These are phyloP conservation scores for Cordyceps javanica DNA, from an alignment of 2,329 filamentous ascomycete species.

Conservation along the genomic window DNA sequence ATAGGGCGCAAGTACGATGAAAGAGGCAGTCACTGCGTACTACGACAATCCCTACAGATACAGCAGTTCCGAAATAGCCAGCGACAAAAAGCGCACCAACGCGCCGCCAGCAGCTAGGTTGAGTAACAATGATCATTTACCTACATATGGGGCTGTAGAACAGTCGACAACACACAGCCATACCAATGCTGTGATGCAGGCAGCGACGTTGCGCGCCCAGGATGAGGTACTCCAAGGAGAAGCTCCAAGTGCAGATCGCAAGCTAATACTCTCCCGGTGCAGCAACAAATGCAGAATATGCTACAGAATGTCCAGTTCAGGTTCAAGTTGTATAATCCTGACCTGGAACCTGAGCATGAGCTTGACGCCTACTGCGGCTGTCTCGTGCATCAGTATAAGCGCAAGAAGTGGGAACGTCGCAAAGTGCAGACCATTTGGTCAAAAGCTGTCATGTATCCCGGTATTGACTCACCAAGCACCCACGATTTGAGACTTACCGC, in stretches of 20 bases:
- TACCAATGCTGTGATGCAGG: slow-evolving; percentile 33
- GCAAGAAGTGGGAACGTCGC: slow-evolving; percentile 29
- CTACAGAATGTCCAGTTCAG: slow-evolving; percentile 33
- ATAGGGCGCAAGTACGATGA: not conserved
- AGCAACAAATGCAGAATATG: slow-evolving; percentile 38
- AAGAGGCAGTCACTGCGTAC: not conserved
- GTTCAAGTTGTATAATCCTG: slow-evolving; percentile 37
- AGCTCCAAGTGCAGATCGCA: not conserved
- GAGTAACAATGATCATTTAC: not conserved
- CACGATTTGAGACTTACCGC: too few species aligned
- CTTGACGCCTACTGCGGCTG: slow-evolving; percentile 33
- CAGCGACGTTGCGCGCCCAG: slow-evolving; percentile 28
- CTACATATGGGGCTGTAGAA: slow-evolving; percentile 12
- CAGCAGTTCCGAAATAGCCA: not conserved
- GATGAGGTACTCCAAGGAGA: slow-evolving; percentile 27
- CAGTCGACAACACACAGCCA: slow-evolving; percentile 18
- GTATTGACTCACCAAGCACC: not conserved
- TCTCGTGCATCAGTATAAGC: slow-evolving; percentile 32
- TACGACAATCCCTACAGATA: slow-evolving; percentile 1
- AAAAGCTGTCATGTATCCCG: slow-evolving; percentile 41
- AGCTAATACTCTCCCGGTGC: not conserved
- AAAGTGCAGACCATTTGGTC: slow-evolving; percentile 35
- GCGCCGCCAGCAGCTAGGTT: not conserved
- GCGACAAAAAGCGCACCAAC: not conserved
- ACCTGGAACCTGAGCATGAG: slow-evolving; percentile 42